Conservation (phyloP, 164 flowering plant genomes). For the Tetracentron sinense region DNA sequence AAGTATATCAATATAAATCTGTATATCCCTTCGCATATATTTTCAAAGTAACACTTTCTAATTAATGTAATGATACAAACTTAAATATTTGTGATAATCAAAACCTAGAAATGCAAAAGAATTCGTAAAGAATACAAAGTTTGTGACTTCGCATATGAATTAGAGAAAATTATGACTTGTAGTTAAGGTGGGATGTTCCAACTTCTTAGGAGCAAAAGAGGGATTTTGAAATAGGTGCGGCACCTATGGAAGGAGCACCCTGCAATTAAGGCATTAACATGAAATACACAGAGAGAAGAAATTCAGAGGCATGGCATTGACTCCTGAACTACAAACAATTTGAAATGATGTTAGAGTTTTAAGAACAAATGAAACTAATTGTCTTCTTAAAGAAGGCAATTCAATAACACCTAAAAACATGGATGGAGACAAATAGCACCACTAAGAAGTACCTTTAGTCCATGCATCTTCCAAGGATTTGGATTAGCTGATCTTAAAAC, state of each 20-base stretch:
- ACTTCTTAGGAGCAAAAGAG: too few species aligned
- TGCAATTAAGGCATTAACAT: not conserved
- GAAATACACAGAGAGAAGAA: not conserved
- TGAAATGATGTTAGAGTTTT: not conserved
- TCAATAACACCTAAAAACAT: not conserved
- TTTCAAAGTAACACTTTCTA: too few species aligned
- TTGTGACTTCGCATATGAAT: not conserved
- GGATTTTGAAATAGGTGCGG: not conserved
- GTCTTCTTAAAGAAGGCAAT: not conserved
- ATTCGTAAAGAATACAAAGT: not conserved
- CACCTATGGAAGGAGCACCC: not conserved
- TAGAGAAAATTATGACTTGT: not conserved
- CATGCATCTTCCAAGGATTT: slow-evolving; percentile 54
- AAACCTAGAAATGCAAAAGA: not conserved
- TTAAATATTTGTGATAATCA: too few species aligned
- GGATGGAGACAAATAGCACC: not conserved
- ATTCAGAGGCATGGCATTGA: not conserved
- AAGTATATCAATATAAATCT: not conserved
- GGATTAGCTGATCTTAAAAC: slow-evolving; percentile 34
- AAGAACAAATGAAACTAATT: not conserved
- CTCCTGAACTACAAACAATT: not conserved
- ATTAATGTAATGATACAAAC: not conserved
- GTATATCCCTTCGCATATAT: not conserved
- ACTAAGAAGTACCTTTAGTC: slow-evolving; percentile 52
- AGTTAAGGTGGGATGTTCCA: not conserved